phyloP scores from a whole-genome alignment of 2,329 filamentous ascomycete genomes.

The Xylariales sp. region DNA sequence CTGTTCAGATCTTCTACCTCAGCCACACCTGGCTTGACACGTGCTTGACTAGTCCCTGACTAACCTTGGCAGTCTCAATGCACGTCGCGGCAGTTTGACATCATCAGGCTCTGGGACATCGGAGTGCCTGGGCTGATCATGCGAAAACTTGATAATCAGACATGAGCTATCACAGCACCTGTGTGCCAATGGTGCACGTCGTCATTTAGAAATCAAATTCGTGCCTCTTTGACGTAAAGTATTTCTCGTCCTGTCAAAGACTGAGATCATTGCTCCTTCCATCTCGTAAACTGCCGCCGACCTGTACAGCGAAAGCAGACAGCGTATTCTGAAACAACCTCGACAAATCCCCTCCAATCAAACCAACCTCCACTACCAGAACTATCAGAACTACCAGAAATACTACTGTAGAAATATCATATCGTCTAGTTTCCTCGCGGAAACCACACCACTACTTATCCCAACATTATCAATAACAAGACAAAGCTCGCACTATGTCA shows the following conservation, averaged over 20 bases:
- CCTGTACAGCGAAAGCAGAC: background rate
- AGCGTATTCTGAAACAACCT: constrained; percentile 1
- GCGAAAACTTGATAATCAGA: constrained; percentile 5
- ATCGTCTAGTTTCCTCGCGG: too few relatives aligned
- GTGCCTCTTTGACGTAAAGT: too few relatives aligned
- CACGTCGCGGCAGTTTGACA: constrained; percentile 7
- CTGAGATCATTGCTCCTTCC: background rate
- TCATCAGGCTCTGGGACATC: constrained; percentile 1
- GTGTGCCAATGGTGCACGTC: background rate
- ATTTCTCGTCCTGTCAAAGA: background rate
- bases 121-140: constrained; percentile 5
- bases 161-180: constrained; percentile 1
- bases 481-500: too few relatives aligned
- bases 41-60: background rate
- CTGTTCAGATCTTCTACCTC: background rate
- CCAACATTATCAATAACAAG: too few relatives aligned
- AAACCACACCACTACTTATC: too few relatives aligned
- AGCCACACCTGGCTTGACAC: background rate
- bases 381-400: too few relatives aligned
- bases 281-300: background rate
- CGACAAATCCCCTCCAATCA: background rate
- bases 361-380: too few relatives aligned
- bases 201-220: constrained; percentile 2
- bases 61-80: constrained; percentile 1
- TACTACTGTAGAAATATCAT: too few relatives aligned